Conservation (phyloP, 2,329 filamentous ascomycete genomes). For the Aspergillus fumigatus region DNA sequence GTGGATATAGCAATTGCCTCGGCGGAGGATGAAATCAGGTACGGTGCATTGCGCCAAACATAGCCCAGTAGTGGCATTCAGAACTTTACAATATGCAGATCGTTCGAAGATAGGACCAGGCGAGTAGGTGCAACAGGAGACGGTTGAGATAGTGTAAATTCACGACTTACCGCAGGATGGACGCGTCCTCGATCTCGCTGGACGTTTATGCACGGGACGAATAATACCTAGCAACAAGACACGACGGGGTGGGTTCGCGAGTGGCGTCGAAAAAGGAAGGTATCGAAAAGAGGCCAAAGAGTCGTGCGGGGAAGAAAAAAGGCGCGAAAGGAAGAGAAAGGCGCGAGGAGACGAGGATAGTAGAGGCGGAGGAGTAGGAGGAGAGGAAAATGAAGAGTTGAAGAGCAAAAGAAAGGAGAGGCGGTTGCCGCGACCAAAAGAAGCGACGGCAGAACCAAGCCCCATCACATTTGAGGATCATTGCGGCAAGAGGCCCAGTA, state of each 20-base stretch:
- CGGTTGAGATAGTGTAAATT: neutral
- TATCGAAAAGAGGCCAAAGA: slow-evolving; percentile 7
- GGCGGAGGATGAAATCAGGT: neutral
- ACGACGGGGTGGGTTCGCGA: slow-evolving; percentile 2
- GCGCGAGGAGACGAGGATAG: neutral
- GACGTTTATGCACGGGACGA: slow-evolving; percentile 8
- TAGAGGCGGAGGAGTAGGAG: slow-evolving; percentile 10
- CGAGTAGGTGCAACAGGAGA: neutral
- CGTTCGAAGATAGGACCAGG: neutral
- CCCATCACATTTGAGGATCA: slow-evolving; percentile 22
- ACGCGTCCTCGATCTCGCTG: slow-evolving; percentile 22
- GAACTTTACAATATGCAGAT: neutral
- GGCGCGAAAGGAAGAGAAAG: slow-evolving; percentile 15
- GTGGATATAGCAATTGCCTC: neutral
- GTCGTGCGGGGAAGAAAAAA: slow-evolving; percentile 1
- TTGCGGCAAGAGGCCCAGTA: slow-evolving; percentile 20
- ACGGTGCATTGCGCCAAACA: neutral
- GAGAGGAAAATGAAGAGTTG: slow-evolving; percentile 17
- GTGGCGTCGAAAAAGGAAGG: slow-evolving; percentile 3
- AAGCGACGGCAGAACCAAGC: slow-evolving; percentile 23
- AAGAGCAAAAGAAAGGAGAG: slow-evolving; percentile 28
- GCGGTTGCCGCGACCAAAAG: slow-evolving; percentile 24
- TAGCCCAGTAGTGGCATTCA: neutral
- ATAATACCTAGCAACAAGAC: slow-evolving; percentile 8
- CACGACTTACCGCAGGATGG: slow-evolving; percentile 11